phyloP scores from a whole-genome alignment of 129 eudicot species.

The Dittrichia graveolens region DNA sequence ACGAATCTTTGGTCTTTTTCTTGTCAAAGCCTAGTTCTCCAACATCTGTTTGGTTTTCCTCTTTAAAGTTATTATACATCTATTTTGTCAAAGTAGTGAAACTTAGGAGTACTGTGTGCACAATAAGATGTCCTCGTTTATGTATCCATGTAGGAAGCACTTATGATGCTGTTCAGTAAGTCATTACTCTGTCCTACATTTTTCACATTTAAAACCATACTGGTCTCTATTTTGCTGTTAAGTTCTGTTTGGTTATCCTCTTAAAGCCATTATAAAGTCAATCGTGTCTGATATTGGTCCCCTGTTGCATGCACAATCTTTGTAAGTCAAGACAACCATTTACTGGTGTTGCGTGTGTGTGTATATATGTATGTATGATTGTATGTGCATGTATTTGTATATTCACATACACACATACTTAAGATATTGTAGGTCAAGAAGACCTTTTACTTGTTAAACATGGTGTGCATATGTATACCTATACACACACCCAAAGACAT shows the following conservation, averaged over 20 bases:
- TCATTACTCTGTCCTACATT: background rate
- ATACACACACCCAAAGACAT: too few species aligned
- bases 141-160: too few species aligned
- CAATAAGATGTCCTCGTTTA: too few species aligned
- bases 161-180: too few species aligned
- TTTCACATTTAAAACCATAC: background rate
- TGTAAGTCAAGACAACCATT: conserved; percentile 9
- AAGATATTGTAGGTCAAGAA: background rate
- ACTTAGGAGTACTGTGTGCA: too few species aligned
- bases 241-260: conserved; percentile 7
- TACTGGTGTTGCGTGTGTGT: background rate
- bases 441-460: background rate
- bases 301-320: background rate
- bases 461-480: background rate
- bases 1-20: too few species aligned
- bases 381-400: background rate
- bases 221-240: conserved; percentile 17
- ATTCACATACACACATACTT: background rate
- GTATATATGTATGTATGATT: background rate
- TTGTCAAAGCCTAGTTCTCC: background rate
- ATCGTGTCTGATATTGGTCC: conserved; percentile 1
- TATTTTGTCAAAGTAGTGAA: too few species aligned
- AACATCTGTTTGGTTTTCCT: background rate
- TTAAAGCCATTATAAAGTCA: background rate
- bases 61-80: too few species aligned